A percentile compares a stretch with the other conserved stretches of the same genome.
These are phyloP conservation scores for Grifola frondosa DNA, from an alignment of 1,284 basidiomycete genomes.

Conservation along the genomic window DNA sequence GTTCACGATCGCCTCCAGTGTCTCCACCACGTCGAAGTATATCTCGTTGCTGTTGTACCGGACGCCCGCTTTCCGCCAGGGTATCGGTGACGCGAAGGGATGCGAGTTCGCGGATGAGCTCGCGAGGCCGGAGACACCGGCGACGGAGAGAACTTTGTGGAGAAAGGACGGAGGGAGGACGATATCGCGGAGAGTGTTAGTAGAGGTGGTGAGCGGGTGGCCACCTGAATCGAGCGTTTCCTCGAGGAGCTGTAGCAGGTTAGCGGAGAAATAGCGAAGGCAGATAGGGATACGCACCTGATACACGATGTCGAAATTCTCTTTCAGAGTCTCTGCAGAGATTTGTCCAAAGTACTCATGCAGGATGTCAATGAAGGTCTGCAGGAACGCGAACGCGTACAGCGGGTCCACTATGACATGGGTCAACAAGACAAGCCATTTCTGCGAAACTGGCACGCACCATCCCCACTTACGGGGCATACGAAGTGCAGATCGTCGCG, in stretches of 20 bases:
- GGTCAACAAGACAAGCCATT: background rate
- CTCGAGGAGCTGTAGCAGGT: conserved; percentile 72
- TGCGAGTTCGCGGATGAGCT: conserved; percentile 43
- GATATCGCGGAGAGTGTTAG: conserved; percentile 89
- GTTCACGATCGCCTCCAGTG: conserved; percentile 81
- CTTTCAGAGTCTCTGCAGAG: conserved; percentile 74
- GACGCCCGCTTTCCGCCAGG: conserved; percentile 88
- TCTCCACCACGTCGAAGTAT: conserved; percentile 89
- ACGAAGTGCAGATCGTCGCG: conserved; percentile 77
- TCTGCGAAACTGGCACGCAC: conserved; percentile 43
- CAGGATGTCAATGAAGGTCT: conserved; percentile 82
- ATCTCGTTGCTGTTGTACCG: conserved; percentile 91
- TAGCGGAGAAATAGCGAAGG: background rate
- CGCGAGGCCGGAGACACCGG: conserved; percentile 49
- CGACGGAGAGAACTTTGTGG: conserved; percentile 64
- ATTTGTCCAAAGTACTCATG: conserved; percentile 84
- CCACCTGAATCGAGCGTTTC: conserved; percentile 93
- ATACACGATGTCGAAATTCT: conserved; percentile 96
- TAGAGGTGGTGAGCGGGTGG: conserved; percentile 91
- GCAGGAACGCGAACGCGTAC: conserved; percentile 86
- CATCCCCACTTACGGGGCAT: conserved; percentile 78
- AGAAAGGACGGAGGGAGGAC: conserved; percentile 86
- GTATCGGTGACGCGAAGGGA: conserved; percentile 90
- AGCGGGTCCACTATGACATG: conserved; percentile 75
- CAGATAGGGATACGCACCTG: conserved; percentile 55